Base-by-base conservation (phyloP, 306 rosid genomes). In the Parietaria judaica region DNA sequence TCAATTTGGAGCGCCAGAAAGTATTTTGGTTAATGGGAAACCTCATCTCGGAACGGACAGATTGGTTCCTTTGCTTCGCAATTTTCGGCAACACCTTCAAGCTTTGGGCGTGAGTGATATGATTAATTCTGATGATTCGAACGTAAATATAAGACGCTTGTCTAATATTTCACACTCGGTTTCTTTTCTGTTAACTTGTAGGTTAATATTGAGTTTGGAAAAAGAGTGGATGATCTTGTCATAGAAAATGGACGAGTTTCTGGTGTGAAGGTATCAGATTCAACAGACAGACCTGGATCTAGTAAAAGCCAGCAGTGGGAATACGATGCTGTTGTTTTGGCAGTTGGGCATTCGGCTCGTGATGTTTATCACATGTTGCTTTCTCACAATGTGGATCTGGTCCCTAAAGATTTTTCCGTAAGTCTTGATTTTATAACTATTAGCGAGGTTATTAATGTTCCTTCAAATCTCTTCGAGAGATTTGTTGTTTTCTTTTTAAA, bases 261-360 rank as follows among this genome's bases (percentile, higher is more conserved):
- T 51, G 96, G 98, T 66, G 81, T 86, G 67, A 76, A 54, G 76
- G 83, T 69, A 56, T 86, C 98, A 14, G 87, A 92, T 67, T 88
- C 96, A 62, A 73, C 75, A 56, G 86, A 86, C 58, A 73, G 69
- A 62, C 71, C 58, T 63, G 77, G 31, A 64, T 64, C 77, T 56
- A 46, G 53, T n/a, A 75, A 71, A 57, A 69, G 85, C 64, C 83
- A 88, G 76, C 84, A 80, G 77, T 60, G 80, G 76, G 81, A 67
- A 71, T 86, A 34, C 61, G 95, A 92, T 82, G 94, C 94, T 63
- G 82, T 86, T 68, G 75, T 92, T 78, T 79, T 92, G 72, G 98
- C 96, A 35, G 95, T 92, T 66, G 98, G 98, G 60, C 98, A 92
- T 88, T 92, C 96, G 75, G 98, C 98, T 37, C 94, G 98, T 47